Base-by-base conservation (phyloP, 345 rosid genomes). In the Citrus trifoliata region DNA sequence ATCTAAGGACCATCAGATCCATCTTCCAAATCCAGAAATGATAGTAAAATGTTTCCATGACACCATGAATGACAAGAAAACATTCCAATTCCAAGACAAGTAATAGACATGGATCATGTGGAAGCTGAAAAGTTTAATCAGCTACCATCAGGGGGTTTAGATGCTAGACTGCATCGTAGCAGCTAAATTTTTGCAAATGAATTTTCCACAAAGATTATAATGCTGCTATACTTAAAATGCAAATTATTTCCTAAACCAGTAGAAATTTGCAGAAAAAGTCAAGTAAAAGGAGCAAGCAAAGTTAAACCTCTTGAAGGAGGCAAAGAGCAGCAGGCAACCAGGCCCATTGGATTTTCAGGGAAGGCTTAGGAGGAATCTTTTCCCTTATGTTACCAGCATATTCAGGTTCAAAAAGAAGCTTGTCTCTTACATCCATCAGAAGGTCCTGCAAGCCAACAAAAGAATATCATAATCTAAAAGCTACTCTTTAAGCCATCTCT, bases 291-390 rank as follows among this genome's bases (percentile, higher is more conserved):
- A 46, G 30, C 14, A 77, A 18, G 69, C 24, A 38, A 76, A 63
- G 48, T 33, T 67, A 53, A 69, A 96, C 99, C 98, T 96, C 99
- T 88, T 94, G 98, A 82, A 94, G 98, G 60, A 96, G 92, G 85
- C 97, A 90, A 70, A 96, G 92, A 73, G 97, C 99, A 76, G 90
- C 97, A 77, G 98, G 93, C 84, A 96, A 82, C 98, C 97, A 96
- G 59, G 88, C 67, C 95, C 92, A 93, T 12, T 94, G 95, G 64
- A 96, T 89, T 82, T 82, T 85, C 70, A 96, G 90, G 76, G 95
- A 87, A 80, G 91, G 86, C 80, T 88, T 93, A 12, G 99, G 98
- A 10, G 88, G 87, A 77, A 93, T 83, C 73, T 88, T 94, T 71
- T 87, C 95, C 83, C 86, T 93, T 18, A 85, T 24, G 78, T 88